Evolutionary conservation across 2,329 filamentous ascomycete species (phyloP).

Genomic region (Fusarium anthophilum): DNA sequence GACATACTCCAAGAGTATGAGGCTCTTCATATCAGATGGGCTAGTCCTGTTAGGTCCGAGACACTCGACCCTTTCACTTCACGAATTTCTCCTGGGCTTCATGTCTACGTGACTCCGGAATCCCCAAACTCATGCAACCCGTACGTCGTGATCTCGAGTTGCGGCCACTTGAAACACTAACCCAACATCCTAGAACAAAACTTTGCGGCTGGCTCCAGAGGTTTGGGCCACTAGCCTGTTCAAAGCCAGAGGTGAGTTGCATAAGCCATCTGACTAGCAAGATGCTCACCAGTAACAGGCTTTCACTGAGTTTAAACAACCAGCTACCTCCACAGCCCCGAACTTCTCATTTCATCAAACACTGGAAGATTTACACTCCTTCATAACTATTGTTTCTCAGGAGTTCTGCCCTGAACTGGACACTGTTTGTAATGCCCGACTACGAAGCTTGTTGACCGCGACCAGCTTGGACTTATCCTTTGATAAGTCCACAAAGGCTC

Average conservation of each 20-base stretch:
- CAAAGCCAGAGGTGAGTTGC: constrained; percentile 40
- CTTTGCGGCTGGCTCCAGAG: constrained; percentile 69
- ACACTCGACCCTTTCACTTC: constrained; percentile 77
- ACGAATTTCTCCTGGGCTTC: constrained; percentile 80
- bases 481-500: constrained; percentile 70
- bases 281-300: constrained; percentile 51
- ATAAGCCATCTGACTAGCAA: background rate
- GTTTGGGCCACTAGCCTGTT: constrained; percentile 69
- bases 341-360: constrained; percentile 75
- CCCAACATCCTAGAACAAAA: constrained; percentile 49
- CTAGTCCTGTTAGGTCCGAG: constrained; percentile 65
- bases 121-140: constrained; percentile 19
- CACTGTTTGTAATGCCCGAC: constrained; percentile 59
- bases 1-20: constrained; percentile 70
- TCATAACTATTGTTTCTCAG: constrained; percentile 63
- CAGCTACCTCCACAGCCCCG: constrained; percentile 54
- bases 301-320: constrained; percentile 64
- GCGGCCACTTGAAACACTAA: background rate
- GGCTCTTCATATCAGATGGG: constrained; percentile 84
- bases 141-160: constrained; percentile 37
- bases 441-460: constrained; percentile 59
- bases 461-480: constrained; percentile 81
- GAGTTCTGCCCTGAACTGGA: constrained; percentile 61
- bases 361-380: constrained; percentile 63
- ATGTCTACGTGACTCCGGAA: constrained; percentile 77